Percentiles rank a stretch among this genome's conserved stretches.
Conservation (phyloP, 2,329 filamentous ascomycete genomes). For the Torrubiella hemipterigena region DNA sequence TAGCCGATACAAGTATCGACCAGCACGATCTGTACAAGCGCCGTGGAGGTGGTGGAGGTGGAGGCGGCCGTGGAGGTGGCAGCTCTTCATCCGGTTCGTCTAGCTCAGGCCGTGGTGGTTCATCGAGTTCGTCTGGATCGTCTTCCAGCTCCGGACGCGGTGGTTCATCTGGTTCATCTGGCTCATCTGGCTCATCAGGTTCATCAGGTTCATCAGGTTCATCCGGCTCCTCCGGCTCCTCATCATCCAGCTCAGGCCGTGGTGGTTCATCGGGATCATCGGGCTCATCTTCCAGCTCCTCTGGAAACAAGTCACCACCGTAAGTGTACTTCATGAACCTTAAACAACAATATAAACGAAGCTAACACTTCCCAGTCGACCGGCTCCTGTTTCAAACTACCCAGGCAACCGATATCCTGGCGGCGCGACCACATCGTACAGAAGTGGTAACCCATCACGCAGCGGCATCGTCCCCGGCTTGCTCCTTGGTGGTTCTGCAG, state of each 20-base stretch:
- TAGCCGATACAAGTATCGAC: slow-evolving; percentile 11
- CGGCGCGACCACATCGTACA: slow-evolving; percentile 11
- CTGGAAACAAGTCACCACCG: no score
- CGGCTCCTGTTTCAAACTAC: no score
- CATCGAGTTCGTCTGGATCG: slow-evolving; percentile 10
- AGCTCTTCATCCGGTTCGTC: slow-evolving; percentile 10
- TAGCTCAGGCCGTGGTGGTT: slow-evolving; percentile 2
- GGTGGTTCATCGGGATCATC: slow-evolving; percentile 5
- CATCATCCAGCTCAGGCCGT: not conserved
- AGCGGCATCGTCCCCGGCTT: slow-evolving; percentile 44
- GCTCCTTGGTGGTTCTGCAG: slow-evolving; percentile 32
- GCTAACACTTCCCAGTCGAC: no score
- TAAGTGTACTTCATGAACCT: no score
- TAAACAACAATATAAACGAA: no score
- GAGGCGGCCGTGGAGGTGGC: slow-evolving; percentile 25
- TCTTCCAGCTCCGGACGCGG: slow-evolving; percentile 3
- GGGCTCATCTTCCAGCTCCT: slow-evolving; percentile 7
- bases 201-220: slow-evolving; percentile 8
- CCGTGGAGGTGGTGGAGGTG: slow-evolving; percentile 46
- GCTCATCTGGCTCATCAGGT: slow-evolving; percentile 5
- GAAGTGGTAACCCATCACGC: slow-evolving; percentile 35
- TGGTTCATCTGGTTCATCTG: slow-evolving; percentile 9
- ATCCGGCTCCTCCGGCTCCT: slow-evolving; percentile 7
- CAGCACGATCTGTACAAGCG: slow-evolving; percentile 44
- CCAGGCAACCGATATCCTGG: no score